phyloP scores from a whole-genome alignment of 1,139 yeast species.

The Saccharomyces pastorianus region DNA sequence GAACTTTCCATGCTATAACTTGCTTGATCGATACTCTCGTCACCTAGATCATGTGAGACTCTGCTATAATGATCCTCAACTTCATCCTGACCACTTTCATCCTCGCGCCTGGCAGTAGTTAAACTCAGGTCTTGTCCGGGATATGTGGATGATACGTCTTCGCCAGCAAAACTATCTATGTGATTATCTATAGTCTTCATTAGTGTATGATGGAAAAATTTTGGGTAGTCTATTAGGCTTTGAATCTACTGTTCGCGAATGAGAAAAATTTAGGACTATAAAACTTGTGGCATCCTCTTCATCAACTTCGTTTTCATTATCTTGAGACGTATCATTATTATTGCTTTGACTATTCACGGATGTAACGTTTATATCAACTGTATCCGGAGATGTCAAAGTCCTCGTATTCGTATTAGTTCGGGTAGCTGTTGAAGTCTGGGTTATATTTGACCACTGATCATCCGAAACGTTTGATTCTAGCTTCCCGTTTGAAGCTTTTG shows the following conservation, averaged over 20 bases:
- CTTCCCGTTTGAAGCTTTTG: not conserved
- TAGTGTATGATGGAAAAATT: conserved; percentile 3
- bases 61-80: not conserved
- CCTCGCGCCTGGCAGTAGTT: not conserved
- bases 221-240: not conserved
- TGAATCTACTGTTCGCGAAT: conserved; percentile 3
- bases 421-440: not conserved
- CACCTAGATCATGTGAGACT: not conserved
- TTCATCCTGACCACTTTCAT: not conserved
- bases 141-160: not conserved
- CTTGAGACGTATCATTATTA: not conserved
- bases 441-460: not conserved
- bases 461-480: not conserved
- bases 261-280: conserved; percentile 21
- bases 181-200: conserved; percentile 6
- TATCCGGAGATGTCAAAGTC: not conserved
- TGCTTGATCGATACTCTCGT: not conserved
- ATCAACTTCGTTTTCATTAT: not conserved
- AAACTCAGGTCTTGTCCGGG: not conserved
- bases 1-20: not conserved
- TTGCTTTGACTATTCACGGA: conserved; percentile 4
- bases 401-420: not conserved
- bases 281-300: conserved; percentile 13
- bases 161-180: conserved; percentile 12
- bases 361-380: not conserved